Percentiles rank a stretch among this genome's conserved stretches.
These are phyloP conservation scores for Camellia lanceoleosa DNA, from an alignment of 148 eudicot genomes.

Conservation along the genomic window DNA sequence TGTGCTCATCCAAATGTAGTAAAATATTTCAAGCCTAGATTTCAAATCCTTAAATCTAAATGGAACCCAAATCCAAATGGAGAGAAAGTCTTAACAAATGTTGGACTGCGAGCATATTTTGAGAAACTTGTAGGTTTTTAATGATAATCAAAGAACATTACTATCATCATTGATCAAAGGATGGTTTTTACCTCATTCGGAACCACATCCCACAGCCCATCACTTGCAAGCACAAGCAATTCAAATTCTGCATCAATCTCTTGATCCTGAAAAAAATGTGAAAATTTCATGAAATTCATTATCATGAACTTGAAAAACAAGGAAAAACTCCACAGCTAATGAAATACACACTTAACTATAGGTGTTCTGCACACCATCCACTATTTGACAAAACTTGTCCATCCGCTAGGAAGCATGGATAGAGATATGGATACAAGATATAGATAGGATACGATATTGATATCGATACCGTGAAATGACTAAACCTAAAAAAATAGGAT, in stretches of 20 bases:
- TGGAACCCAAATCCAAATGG: too few species aligned
- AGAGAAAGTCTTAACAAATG: neutral
- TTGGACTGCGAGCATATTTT: neutral
- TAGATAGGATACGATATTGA: too few species aligned
- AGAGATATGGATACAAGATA: too few species aligned
- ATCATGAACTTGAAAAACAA: neutral
- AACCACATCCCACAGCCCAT: slow-evolving; percentile 95
- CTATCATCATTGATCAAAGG: neutral
- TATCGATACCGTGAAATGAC: too few species aligned
- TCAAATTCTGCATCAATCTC: slow-evolving; percentile 67
- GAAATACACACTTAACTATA: neutral
- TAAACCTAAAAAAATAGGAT: too few species aligned
- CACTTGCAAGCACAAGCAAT: slow-evolving; percentile 90
- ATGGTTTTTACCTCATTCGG: slow-evolving; percentile 68
- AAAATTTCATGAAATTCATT: neutral
- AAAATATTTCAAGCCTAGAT: too few species aligned
- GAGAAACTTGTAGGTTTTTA: neutral
- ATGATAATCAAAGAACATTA: neutral
- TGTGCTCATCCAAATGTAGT: too few species aligned
- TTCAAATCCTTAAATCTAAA: too few species aligned
- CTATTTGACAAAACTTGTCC: neutral
- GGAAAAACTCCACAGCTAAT: neutral
- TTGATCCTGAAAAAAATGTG: slow-evolving; percentile 48
- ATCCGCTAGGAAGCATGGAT: too few species aligned
- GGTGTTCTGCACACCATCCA: neutral